phyloP scores from a whole-genome alignment of 441 rosid genomes.

The Cnidoscolus chayamansa region DNA sequence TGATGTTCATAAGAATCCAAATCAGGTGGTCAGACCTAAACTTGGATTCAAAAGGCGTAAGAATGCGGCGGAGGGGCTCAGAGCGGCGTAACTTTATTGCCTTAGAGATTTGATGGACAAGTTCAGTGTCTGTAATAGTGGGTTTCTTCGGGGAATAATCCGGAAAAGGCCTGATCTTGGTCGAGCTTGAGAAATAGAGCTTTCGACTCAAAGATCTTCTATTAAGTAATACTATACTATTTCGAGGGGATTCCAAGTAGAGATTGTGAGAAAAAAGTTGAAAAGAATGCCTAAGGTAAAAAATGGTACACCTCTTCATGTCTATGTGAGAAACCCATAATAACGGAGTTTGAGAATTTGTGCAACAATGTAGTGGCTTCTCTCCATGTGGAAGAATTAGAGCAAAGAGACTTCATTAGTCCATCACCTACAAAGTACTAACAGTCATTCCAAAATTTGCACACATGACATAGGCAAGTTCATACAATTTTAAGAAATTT shows the following conservation, averaged over 20 bases:
- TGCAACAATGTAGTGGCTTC: constrained; percentile 14
- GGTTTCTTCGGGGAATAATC: constrained; percentile 79
- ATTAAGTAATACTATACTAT: constrained; percentile 22
- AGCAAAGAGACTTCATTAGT: constrained; percentile 32
- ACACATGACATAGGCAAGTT: not conserved
- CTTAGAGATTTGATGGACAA: constrained; percentile 63
- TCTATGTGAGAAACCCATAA: constrained; percentile 41
- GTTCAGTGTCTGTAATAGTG: constrained; percentile 59
- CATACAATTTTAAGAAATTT: not conserved
- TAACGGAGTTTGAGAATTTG: constrained; percentile 22
- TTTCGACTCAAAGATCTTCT: constrained; percentile 32
- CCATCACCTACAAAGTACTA: constrained; percentile 33
- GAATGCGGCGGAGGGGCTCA: constrained; percentile 55
- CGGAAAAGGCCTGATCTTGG: constrained; percentile 65
- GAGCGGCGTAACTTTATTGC: constrained; percentile 55
- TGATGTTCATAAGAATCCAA: constrained; percentile 86
- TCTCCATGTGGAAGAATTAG: constrained; percentile 31
- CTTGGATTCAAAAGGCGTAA: constrained; percentile 66
- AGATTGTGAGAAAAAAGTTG: constrained; percentile 26
- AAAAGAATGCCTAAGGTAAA: constrained; percentile 30
- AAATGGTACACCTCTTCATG: constrained; percentile 51
- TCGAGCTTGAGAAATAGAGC: constrained; percentile 27
- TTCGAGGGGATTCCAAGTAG: constrained; percentile 15
- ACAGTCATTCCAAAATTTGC: constrained; percentile 11
- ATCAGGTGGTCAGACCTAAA: constrained; percentile 71